Evolutionary conservation across 352 stramenopile genomes (phyloP), one percentile per base, ranked within the genome.

Genomic region (Globisporangium orthogonon): DNA sequence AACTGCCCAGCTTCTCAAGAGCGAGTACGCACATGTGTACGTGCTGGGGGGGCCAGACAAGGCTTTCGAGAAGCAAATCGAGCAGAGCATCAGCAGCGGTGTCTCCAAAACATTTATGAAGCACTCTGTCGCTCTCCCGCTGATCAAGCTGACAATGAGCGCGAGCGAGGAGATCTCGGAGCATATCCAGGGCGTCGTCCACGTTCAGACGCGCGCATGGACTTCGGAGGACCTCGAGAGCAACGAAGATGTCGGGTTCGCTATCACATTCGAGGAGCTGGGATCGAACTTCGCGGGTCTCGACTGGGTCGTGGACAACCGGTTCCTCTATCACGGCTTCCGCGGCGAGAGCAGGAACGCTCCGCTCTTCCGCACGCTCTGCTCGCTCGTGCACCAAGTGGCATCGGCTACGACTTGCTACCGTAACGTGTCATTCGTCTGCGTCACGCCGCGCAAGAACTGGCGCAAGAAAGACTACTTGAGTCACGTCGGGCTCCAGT

Each of bases 381-480:
- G 54, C 30, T 52, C 53, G 10, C 63, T 74, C 15, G 52, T 84
- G 29, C 55, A 80, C 31, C 59, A 66, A 3, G 17, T 87, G 15
- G 60, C 76, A 9, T 43, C 57, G 28, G 54, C 53, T 51, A 62
- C 37, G 52, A 56, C 35, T 10, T 40, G 35, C 35, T 0, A 14
- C 35, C 35, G 35, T 11, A 11, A 40, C 33, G 10, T 56, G 13
- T 61, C 48, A 23, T 35, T 87, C 7, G 55, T 86, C 44, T 84
- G 63, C 18, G 29, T 89, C 3, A 80, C 76, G 2, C 71, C 71
- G 18, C 66, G 76, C 28, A 89, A 86, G 55, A 76, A 83, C 37
- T 89, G 79, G 79, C 73, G 76, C 43, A 83, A 83, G 45, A 69
- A 74, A 49, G 75, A 85, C 30, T 89, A 73, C 40, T 45, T 89